phyloP scores from a whole-genome alignment of 1,284 basidiomycete species.

The Tranzscheliella williamsii region DNA sequence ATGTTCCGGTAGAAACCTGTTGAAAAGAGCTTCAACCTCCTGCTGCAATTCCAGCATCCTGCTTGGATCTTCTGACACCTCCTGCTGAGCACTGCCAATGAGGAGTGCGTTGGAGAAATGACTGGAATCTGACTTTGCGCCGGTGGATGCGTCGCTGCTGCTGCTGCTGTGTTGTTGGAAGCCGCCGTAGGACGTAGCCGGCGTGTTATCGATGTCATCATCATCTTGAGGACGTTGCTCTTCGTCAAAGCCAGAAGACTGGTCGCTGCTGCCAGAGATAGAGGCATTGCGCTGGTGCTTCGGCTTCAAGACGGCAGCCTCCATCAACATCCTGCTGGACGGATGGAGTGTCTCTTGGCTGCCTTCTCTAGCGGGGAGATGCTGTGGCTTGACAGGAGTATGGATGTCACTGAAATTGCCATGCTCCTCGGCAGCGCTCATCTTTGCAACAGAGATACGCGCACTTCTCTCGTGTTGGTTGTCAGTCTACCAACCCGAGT shows the following conservation, averaged over 20 bases:
- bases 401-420: no score
- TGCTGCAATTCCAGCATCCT: slow-evolving; percentile 21
- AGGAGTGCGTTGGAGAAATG: slow-evolving; percentile 15
- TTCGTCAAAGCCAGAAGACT: slow-evolving; percentile 25
- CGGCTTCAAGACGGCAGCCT: slow-evolving; percentile 18
- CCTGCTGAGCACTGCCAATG: slow-evolving; percentile 7
- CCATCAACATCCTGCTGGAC: slow-evolving; percentile 3
- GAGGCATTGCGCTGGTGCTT: slow-evolving; percentile 13
- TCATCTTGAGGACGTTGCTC: slow-evolving; percentile 8
- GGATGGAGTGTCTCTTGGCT: neutral
- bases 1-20: slow-evolving; percentile 22
- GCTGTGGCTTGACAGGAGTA: no score
- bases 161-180: slow-evolving; percentile 12
- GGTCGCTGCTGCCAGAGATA: slow-evolving; percentile 15
- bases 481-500: no score
- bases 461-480: no score
- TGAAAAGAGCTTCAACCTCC: slow-evolving; percentile 27
- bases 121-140: slow-evolving; percentile 9
- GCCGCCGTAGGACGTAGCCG: slow-evolving; percentile 30
- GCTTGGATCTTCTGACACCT: slow-evolving; percentile 10
- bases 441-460: no score
- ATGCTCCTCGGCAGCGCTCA: no score
- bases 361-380: neutral
- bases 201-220: slow-evolving; percentile 38
- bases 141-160: slow-evolving; percentile 13